Percentiles rank a stretch among this genome's conserved stretches.
Evolutionary conservation across 768 basidiomycete species (phyloP).

Genomic region (Fomitopsis serialis): DNA sequence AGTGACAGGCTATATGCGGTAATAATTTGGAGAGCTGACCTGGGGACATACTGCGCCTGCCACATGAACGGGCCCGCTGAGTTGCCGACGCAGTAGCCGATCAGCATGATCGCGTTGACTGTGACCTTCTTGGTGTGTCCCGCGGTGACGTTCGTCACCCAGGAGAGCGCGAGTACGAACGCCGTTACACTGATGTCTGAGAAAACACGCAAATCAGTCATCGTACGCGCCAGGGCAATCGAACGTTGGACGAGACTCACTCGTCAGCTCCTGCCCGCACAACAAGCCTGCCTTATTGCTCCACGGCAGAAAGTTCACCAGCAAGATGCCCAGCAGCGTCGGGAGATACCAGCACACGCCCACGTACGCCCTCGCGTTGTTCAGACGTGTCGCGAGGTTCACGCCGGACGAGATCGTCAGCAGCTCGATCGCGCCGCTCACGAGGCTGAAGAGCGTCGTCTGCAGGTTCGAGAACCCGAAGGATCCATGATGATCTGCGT

Average conservation of each 20-base stretch:
- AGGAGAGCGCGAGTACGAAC: conserved; percentile 56
- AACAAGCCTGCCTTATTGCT: conserved; percentile 59
- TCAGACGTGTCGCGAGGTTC: conserved; percentile 24
- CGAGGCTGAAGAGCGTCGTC: conserved; percentile 51
- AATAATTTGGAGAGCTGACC: conserved; percentile 30
- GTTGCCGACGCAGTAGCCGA: conserved; percentile 65
- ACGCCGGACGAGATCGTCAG: conserved; percentile 3
- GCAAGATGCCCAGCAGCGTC: conserved; percentile 53
- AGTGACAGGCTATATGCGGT: neutral
- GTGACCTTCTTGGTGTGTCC: conserved; percentile 74
- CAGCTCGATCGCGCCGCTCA: conserved; percentile 3
- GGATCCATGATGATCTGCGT: conserved; percentile 51
- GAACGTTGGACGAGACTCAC: conserved; percentile 27
- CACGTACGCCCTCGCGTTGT: conserved; percentile 57
- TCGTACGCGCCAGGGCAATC: neutral
- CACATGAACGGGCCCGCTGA: conserved; percentile 74
- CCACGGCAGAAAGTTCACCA: conserved; percentile 65
- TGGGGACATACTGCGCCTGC: conserved; percentile 60
- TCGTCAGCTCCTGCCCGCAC: conserved; percentile 48
- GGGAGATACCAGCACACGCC: conserved; percentile 56
- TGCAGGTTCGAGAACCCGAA: conserved; percentile 32
- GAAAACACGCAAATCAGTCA: neutral
- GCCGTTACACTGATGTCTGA: conserved; percentile 49
- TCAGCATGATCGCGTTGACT: conserved; percentile 66
- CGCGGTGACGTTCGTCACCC: conserved; percentile 60